phyloP scores from a whole-genome alignment of 305 asterid species.

The Nicotiana rustica region DNA sequence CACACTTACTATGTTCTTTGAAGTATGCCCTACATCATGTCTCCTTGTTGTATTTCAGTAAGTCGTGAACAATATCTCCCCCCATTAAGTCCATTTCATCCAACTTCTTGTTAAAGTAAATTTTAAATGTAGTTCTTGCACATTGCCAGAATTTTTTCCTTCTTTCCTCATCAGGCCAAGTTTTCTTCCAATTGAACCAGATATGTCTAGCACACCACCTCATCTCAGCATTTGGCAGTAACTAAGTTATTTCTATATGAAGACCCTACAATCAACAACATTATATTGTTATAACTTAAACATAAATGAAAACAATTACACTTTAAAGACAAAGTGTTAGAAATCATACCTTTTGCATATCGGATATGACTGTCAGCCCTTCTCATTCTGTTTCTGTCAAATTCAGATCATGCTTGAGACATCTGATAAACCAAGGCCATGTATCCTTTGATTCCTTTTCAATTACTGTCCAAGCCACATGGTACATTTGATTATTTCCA shows the following conservation, averaged over 20 bases:
- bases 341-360: not conserved
- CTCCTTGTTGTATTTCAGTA: not conserved
- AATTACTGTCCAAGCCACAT: not conserved
- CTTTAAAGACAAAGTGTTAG: not conserved
- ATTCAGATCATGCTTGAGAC: not conserved
- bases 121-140: not conserved
- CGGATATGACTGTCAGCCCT: not conserved
- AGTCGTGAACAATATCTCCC: not conserved
- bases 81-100: not conserved
- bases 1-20: not conserved
- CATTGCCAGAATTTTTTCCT: not conserved
- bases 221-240: not conserved
- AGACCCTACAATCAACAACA: not conserved
- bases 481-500: not conserved
- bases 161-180: not conserved
- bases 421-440: not conserved
- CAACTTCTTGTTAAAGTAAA: not conserved
- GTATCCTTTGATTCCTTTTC: not conserved
- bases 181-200: not conserved
- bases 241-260: not conserved
- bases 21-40: not conserved
- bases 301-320: not conserved
- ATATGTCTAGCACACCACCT: conserved; percentile 5
- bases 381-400: not conserved
- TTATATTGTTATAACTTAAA: no score